Conservation (phyloP, 441 rosid genomes). For the Biscutella laevigata region DNA sequence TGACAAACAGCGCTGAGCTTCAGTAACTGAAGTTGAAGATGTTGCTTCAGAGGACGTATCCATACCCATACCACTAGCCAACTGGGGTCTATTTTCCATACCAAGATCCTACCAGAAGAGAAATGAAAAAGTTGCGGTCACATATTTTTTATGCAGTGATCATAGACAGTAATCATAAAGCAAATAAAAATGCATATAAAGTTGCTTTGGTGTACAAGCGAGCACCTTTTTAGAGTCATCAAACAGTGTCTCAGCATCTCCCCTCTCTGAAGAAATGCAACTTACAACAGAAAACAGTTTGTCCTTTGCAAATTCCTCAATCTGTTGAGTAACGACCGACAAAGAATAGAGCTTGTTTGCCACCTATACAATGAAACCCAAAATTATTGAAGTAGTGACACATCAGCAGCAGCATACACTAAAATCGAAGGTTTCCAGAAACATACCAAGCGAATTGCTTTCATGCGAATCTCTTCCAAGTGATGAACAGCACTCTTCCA, state of each 20-base stretch:
- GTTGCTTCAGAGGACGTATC: conserved; percentile 41
- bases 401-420: conserved; percentile 17
- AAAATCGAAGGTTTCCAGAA: conserved; percentile 19
- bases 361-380: conserved; percentile 52
- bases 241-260: conserved; percentile 39
- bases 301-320: conserved; percentile 83
- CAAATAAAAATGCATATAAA: conserved; percentile 6
- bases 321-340: conserved; percentile 60
- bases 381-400: conserved; percentile 16
- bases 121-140: background rate
- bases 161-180: background rate
- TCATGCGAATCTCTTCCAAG: conserved; percentile 96
- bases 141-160: background rate
- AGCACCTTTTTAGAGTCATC: conserved; percentile 55
- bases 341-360: conserved; percentile 94
- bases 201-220: background rate
- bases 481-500: conserved; percentile 89
- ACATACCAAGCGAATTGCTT: conserved; percentile 93
- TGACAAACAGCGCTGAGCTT: conserved; percentile 89
- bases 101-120: conserved; percentile 40
- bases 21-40: conserved; percentile 42
- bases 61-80: conserved; percentile 31
- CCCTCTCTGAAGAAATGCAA: conserved; percentile 34
- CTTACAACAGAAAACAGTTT: conserved; percentile 49
- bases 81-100: conserved; percentile 43